Conservation (phyloP, 1,284 basidiomycete species). For the Volvariella surrecta region DNA sequence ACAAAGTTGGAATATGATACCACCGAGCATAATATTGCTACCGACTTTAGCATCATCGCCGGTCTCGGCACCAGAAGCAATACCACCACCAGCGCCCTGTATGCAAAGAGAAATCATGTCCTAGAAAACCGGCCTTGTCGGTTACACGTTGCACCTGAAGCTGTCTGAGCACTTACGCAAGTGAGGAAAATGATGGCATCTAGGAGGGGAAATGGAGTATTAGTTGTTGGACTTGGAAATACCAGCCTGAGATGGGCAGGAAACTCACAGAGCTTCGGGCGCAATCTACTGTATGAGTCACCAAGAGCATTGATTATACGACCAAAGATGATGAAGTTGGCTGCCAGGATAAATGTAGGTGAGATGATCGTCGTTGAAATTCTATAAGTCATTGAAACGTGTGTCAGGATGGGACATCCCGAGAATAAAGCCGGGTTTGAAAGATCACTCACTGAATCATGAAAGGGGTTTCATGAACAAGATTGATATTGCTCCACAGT, state of each 20-base stretch:
- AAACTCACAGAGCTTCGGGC: constrained; percentile 30
- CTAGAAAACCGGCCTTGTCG: no score
- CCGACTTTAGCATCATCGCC: constrained; percentile 23
- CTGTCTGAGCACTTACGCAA: constrained; percentile 25
- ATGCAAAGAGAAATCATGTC: constrained; percentile 43
- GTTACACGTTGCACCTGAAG: no score
- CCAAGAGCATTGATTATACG: constrained; percentile 33
- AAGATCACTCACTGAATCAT: constrained; percentile 15
- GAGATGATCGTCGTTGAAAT: constrained; percentile 25
- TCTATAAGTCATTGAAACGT: constrained; percentile 9
- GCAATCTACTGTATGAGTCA: constrained; percentile 35
- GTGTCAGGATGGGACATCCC: background rate
- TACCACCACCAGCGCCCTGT: constrained; percentile 46
- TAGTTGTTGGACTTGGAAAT: background rate
- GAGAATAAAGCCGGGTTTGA: background rate
- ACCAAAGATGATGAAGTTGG: constrained; percentile 45
- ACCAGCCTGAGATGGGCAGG: background rate
- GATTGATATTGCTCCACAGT: constrained; percentile 24
- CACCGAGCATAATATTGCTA: constrained; percentile 41
- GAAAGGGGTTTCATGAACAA: constrained; percentile 10
- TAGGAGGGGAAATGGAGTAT: constrained; percentile 13
- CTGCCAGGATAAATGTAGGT: constrained; percentile 44
- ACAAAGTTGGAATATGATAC: constrained; percentile 30
- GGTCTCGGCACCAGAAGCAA: constrained; percentile 29
- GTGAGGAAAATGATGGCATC: constrained; percentile 39